Evolutionary conservation across 768 basidiomycete genomes (phyloP), one percentile per base, ranked within the genome.

Genomic region (Cystofilobasidium bisporidii): DNA sequence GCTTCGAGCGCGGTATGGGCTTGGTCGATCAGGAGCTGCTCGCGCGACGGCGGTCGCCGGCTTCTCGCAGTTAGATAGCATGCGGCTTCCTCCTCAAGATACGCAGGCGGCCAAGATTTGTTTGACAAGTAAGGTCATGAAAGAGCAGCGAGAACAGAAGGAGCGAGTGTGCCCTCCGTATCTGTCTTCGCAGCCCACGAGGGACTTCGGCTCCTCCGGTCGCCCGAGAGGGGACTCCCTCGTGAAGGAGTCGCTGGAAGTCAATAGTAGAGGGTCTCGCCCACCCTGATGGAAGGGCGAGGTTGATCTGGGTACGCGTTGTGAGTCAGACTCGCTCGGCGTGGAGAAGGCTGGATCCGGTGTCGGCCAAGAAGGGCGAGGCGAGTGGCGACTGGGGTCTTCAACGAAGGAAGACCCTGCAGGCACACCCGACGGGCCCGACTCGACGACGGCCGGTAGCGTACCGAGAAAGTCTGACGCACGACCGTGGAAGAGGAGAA

Each of bases 181-280:
- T 56, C 53, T 56, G 53, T 56, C 53, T 56, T 56, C 53, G 30
- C 53, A 32, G 30, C 53, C 53, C 53, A 56, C 53, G n/a, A 24
- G 20, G 6, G 28, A 56, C 53, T 56, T 32, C 28, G 53, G 53
- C 53, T 9, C 47, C 8, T 8, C 17, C n/a, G 47, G 14, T 22
- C 47, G 47, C 47, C 5, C 47, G 22, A 36, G 36, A 5, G n/a
- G 15, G 15, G 47, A n/a, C 11, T n/a, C 47, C 6, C 6, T 12
- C 36, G 36, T 48, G 53, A 9, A 30, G 15, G 28, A 18, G 17
- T 24, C 53, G 53, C 26, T 18, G 53, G 53, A 56, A 56, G 53
- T 56, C 53, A 56, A 56, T 56, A 15, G 53, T 17, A 56, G 53
- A 56, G 30, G 53, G 28, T 50, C n/a, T n/a, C n/a, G n/a, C n/a